Evolutionary conservation across 139 green algal species (phyloP).

Genomic region (Tetradesmus obliquus): DNA sequence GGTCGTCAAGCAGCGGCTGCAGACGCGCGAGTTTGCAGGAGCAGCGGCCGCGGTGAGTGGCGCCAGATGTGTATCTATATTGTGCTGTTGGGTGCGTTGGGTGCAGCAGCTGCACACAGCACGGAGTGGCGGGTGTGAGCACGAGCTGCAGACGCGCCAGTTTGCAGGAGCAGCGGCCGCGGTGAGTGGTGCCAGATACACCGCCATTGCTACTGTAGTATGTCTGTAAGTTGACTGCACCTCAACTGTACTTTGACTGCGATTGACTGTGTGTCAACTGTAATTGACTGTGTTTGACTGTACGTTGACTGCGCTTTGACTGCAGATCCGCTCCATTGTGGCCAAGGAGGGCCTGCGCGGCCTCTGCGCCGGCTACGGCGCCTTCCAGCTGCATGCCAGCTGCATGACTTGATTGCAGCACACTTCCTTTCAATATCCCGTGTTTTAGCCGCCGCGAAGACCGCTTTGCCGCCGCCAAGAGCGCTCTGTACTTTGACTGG

Average conservation of each 20-base stretch:
- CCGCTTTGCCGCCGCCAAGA: too few species aligned
- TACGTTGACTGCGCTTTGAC: neutral
- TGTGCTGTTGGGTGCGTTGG: neutral
- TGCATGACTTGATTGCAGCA: slow-evolving; percentile 94
- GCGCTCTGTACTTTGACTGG: too few species aligned
- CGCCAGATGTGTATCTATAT: neutral
- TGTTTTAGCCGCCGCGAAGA: too few species aligned
- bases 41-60: slow-evolving; percentile 56
- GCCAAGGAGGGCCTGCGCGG: slow-evolving; percentile 83
- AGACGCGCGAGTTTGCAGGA: neutral
- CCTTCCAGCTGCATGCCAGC: slow-evolving; percentile 96
- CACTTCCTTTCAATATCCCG: too few species aligned
- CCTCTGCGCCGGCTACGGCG: slow-evolving; percentile 93
- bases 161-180: slow-evolving; percentile 58
- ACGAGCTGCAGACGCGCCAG: slow-evolving; percentile 80
- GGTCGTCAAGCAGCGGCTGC: slow-evolving; percentile 61
- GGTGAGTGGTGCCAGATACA: slow-evolving; percentile 47
- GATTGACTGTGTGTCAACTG: neutral
- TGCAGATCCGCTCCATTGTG: neutral
- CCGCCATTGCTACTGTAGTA: too few species aligned
- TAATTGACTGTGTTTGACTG: neutral
- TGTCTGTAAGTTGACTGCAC: too few species aligned
- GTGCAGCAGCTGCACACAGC: neutral
- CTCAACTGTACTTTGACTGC: too few species aligned
- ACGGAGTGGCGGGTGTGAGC: neutral